Percentiles rank a stretch among this genome's conserved stretches.
These are phyloP conservation scores for Aspergillus fructus DNA, from an alignment of 2,329 filamentous ascomycete genomes.

Conservation along the genomic window DNA sequence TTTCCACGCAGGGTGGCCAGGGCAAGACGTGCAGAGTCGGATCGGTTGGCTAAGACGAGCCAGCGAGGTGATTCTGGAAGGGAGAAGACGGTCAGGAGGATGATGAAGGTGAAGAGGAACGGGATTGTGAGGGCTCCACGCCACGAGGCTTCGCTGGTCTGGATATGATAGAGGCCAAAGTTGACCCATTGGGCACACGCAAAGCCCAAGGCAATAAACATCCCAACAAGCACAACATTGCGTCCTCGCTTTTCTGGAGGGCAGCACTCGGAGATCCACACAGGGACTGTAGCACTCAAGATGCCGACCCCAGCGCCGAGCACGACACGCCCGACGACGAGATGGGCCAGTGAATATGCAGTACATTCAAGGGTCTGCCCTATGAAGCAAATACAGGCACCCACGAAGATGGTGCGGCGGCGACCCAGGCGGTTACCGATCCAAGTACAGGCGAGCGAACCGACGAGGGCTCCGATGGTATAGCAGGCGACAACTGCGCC, in stretches of 20 bases:
- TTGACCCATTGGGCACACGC: background rate
- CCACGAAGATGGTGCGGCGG: background rate
- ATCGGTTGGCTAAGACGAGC: constrained; percentile 24
- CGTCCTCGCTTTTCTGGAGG: background rate
- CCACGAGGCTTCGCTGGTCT: background rate
- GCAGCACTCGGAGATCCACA: background rate
- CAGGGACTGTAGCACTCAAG: background rate
- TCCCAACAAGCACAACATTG: background rate
- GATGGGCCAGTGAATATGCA: background rate
- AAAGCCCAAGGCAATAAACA: background rate
- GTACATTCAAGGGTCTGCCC: background rate
- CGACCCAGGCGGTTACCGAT: constrained; percentile 1
- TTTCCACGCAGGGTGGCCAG: constrained; percentile 10
- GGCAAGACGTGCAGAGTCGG: constrained; percentile 23
- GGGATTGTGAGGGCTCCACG: background rate
- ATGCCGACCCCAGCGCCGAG: background rate
- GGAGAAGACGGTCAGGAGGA: constrained; percentile 25
- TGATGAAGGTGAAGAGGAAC: constrained; percentile 5
- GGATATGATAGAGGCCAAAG: background rate
- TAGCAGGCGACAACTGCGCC: background rate
- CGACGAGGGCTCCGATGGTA: background rate
- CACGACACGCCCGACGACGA: background rate
- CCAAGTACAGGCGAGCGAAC: background rate
- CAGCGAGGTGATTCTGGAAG: constrained; percentile 37
- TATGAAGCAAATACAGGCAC: background rate